Evolutionary conservation across 441 rosid species (phyloP).

Genomic region (Omphalea diandra): DNA sequence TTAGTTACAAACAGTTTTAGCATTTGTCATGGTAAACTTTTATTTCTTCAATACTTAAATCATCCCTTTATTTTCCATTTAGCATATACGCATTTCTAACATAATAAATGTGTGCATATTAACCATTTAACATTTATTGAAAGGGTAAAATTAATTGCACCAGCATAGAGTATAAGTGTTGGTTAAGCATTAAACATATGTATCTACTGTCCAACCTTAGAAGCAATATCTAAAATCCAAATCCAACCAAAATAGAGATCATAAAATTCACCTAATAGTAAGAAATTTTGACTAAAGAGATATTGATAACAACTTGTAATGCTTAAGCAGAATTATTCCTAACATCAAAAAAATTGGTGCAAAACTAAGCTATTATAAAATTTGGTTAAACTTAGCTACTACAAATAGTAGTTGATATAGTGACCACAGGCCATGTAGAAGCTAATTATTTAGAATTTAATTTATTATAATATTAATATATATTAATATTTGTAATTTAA

Average conservation of each 20-base stretch:
- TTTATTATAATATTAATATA: no score
- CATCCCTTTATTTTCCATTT: neutral
- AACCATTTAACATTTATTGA: neutral
- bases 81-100: neutral
- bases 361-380: no score
- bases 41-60: neutral
- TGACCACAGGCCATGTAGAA: no score
- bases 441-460: no score
- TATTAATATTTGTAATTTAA: no score
- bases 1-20: neutral
- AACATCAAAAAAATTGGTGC: neutral
- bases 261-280: constrained; percentile 2
- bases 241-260: neutral
- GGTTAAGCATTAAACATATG: no score
- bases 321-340: constrained; percentile 14
- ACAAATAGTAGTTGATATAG: no score
- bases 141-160: neutral
- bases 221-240: neutral
- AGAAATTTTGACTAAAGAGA: neutral
- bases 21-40: neutral
- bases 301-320: constrained; percentile 3
- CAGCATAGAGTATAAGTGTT: neutral
- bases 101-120: no score
- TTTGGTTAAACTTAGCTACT: no score
- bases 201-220: neutral